These are phyloP conservation scores for Ziziphus jujuba DNA, from an alignment of 306 rosid genomes.

Conservation along the genomic window DNA sequence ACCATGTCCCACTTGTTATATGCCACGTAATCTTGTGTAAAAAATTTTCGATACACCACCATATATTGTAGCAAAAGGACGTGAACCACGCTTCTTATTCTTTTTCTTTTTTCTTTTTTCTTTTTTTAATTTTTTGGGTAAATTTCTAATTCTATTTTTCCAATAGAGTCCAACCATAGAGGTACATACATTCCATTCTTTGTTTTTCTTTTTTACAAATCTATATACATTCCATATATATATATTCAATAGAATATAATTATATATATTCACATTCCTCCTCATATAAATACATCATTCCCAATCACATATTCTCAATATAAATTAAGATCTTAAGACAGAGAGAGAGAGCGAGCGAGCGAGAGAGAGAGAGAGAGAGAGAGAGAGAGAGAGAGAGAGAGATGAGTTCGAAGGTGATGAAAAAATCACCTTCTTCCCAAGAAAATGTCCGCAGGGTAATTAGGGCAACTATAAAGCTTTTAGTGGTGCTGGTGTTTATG, in stretches of 20 bases:
- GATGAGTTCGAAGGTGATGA: constrained; percentile 22
- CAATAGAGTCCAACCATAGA: no score
- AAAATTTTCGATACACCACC: background rate
- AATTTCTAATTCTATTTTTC: no score
- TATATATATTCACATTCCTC: no score
- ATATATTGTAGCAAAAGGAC: background rate
- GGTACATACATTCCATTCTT: no score
- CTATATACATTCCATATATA: no score
- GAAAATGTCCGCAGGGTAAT: constrained; percentile 14
- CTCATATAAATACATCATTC: no score
- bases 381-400: constrained; percentile 18
- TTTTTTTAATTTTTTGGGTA: background rate
- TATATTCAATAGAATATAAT: no score
- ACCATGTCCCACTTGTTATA: constrained; percentile 10
- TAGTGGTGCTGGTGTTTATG: constrained; percentile 38
- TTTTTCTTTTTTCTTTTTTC: no score
- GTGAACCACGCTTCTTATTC: constrained; percentile 52
- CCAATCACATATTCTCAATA: constrained; percentile 13
- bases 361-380: no score
- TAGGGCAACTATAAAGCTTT: constrained; percentile 35
- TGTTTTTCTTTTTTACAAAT: no score
- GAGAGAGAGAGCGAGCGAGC: no score
- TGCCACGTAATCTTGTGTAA: constrained; percentile 2
- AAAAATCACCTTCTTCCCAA: constrained; percentile 13
- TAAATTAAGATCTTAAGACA: no score